Percentiles rank a stretch among this genome's conserved stretches.
These are phyloP conservation scores for Turritis glabra DNA, from an alignment of 345 rosid species.

Conservation along the genomic window DNA sequence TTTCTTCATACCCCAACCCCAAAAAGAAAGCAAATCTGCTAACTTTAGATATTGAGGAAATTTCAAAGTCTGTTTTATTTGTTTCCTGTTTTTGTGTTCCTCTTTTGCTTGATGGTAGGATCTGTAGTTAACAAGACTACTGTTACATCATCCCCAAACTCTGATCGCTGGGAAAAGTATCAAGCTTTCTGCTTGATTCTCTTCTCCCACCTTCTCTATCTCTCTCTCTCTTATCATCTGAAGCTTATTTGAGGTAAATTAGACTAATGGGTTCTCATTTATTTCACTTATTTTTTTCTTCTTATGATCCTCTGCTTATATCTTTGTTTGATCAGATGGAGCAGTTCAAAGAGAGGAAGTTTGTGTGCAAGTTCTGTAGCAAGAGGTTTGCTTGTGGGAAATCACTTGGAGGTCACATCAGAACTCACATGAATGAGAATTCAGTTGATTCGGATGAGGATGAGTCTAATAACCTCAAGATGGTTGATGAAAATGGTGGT, in stretches of 20 bases:
- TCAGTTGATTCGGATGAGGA: slow-evolving; percentile 46
- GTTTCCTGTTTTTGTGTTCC: slow-evolving; percentile 39
- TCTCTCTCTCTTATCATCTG: background rate
- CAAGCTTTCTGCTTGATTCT: slow-evolving; percentile 41
- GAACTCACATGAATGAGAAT: slow-evolving; percentile 66
- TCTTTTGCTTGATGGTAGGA: slow-evolving; percentile 38
- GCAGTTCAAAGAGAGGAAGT: slow-evolving; percentile 55
- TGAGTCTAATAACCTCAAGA: slow-evolving; percentile 42
- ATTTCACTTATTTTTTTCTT: background rate
- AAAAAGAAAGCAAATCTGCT: slow-evolving; percentile 37
- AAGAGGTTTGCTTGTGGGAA: slow-evolving; percentile 79
- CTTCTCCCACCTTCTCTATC: background rate
- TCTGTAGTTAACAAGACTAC: slow-evolving; percentile 37
- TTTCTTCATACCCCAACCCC: background rate
- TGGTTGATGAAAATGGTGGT: slow-evolving; percentile 47
- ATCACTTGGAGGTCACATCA: slow-evolving; percentile 87
- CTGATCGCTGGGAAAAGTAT: slow-evolving; percentile 29
- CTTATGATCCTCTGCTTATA: slow-evolving; percentile 12
- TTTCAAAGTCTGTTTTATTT: slow-evolving; percentile 42
- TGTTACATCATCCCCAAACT: slow-evolving; percentile 35
- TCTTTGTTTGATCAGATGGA: slow-evolving; percentile 50
- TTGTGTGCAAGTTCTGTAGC: slow-evolving; percentile 72
- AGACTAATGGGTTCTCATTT: slow-evolving; percentile 16
- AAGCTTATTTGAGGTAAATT: slow-evolving; percentile 23
- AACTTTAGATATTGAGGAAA: slow-evolving; percentile 35